These are phyloP conservation scores for Diplodia sapinea DNA, from an alignment of 2,329 filamentous ascomycete genomes.

Conservation along the genomic window DNA sequence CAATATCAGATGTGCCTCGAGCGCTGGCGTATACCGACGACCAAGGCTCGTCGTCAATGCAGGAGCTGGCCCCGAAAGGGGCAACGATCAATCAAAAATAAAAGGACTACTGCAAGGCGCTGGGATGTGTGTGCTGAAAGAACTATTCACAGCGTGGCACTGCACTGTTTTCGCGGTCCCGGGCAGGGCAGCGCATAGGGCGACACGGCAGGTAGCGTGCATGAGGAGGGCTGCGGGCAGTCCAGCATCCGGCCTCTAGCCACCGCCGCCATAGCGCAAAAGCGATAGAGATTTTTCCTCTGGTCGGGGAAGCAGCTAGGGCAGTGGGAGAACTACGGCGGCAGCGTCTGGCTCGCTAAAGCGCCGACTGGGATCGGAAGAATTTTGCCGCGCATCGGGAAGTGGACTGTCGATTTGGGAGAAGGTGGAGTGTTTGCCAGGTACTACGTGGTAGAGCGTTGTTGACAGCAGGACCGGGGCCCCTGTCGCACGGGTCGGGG, in stretches of 20 bases:
- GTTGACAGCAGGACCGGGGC: not conserved
- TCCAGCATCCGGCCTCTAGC: not conserved
- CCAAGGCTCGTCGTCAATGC: not conserved
- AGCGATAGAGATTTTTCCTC: not conserved
- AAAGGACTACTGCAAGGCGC: slow-evolving; percentile 2
- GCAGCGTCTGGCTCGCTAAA: not conserved
- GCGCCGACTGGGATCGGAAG: slow-evolving; percentile 1
- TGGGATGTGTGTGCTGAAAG: not conserved
- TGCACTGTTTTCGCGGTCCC: not conserved
- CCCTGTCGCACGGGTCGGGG: slow-evolving; percentile 21
- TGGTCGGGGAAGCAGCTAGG: not conserved
- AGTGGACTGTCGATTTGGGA: slow-evolving; percentile 1
- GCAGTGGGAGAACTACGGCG: slow-evolving; percentile 3
- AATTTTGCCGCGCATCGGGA: slow-evolving; percentile 1
- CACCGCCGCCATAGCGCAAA: slow-evolving; percentile 12
- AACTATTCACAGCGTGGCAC: slow-evolving; percentile 13
- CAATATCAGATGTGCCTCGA: not conserved
- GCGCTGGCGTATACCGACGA: no score
- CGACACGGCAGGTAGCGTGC: slow-evolving; percentile 20
- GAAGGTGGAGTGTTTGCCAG: not conserved
- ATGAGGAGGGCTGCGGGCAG: not conserved
- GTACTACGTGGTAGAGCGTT: not conserved
- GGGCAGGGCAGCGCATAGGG: not conserved
- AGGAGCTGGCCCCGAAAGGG: not conserved
- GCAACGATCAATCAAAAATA: not conserved